phyloP scores from a whole-genome alignment of 1,284 basidiomycete genomes.

The Ganoderma lingzhi region DNA sequence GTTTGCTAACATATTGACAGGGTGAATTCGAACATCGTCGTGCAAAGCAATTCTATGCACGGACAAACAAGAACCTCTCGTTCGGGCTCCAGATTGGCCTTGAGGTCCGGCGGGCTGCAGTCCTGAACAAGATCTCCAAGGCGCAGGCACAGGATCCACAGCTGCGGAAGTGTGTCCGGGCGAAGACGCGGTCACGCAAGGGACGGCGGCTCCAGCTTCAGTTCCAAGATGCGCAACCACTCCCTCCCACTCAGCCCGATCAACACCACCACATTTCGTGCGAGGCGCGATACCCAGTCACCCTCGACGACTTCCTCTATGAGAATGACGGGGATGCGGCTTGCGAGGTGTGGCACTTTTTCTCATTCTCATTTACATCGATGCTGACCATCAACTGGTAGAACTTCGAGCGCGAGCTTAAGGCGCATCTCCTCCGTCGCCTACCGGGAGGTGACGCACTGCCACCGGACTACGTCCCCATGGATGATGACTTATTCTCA shows the following conservation, averaged over 20 bases:
- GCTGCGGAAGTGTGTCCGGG: too few relatives aligned
- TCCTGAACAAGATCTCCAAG: background rate
- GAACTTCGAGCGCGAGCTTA: background rate
- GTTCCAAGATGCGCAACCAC: background rate
- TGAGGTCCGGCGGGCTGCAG: constrained; percentile 11
- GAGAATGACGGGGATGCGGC: background rate
- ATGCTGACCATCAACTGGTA: background rate
- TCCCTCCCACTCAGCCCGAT: background rate
- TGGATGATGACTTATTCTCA: accelerated
- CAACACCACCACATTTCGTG: background rate
- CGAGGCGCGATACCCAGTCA: background rate
- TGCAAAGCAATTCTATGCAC: constrained; percentile 42
- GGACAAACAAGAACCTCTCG: constrained; percentile 40
- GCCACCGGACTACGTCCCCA: background rate
- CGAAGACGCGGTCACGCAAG: background rate
- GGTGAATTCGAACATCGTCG: constrained; percentile 42
- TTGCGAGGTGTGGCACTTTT: background rate
- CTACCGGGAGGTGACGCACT: background rate
- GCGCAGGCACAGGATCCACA: background rate
- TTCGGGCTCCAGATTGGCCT: constrained; percentile 36
- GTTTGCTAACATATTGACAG: constrained; percentile 8
- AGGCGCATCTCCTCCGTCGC: background rate
- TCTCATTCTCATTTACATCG: background rate
- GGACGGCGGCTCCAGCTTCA: background rate
- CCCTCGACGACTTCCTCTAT: background rate